Conservation (phyloP, 805 yeast genomes). For the Metschnikowia similis region DNA sequence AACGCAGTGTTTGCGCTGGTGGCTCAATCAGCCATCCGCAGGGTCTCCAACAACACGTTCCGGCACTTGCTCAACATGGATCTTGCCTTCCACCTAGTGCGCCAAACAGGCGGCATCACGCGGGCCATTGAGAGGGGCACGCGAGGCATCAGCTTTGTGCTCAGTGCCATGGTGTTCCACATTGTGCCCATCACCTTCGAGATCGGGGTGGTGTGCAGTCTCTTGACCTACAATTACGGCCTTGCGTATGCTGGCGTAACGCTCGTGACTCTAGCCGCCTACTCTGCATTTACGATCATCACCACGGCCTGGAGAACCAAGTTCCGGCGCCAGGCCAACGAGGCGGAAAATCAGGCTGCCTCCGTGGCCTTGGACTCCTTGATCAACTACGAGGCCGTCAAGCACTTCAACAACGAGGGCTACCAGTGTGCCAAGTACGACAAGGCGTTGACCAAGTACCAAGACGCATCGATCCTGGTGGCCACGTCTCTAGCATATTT, state of each 20-base stretch:
- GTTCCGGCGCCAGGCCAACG: conserved; percentile 81
- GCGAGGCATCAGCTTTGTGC: conserved; percentile 89
- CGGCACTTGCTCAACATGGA: conserved; percentile 79
- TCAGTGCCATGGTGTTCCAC: conserved; percentile 96
- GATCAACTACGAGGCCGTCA: conserved; percentile 91
- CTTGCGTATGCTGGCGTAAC: conserved; percentile 85
- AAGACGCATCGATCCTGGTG: conserved; percentile 70
- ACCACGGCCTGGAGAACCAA: conserved; percentile 97
- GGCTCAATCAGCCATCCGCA: conserved; percentile 88
- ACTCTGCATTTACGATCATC: conserved; percentile 78
- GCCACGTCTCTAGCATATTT: conserved; percentile 78
- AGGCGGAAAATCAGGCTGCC: conserved; percentile 95
- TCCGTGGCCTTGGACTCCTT: conserved; percentile 90
- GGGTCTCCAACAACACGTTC: conserved; percentile 86
- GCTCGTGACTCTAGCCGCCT: conserved; percentile 80
- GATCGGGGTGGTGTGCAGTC: conserved; percentile 88
- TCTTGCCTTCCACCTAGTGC: conserved; percentile 79
- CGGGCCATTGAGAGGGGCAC: conserved; percentile 98
- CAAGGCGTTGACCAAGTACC: conserved; percentile 65
- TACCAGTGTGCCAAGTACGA: conserved; percentile 81
- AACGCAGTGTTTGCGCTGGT: conserved; percentile 95
- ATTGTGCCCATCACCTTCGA: conserved; percentile 90
- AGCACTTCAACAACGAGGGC: conserved; percentile 86
- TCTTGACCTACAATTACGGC: conserved; percentile 90
- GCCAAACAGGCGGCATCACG: conserved; percentile 95